Conservation (phyloP, 345 rosid species). For the Corymbia maculata region DNA sequence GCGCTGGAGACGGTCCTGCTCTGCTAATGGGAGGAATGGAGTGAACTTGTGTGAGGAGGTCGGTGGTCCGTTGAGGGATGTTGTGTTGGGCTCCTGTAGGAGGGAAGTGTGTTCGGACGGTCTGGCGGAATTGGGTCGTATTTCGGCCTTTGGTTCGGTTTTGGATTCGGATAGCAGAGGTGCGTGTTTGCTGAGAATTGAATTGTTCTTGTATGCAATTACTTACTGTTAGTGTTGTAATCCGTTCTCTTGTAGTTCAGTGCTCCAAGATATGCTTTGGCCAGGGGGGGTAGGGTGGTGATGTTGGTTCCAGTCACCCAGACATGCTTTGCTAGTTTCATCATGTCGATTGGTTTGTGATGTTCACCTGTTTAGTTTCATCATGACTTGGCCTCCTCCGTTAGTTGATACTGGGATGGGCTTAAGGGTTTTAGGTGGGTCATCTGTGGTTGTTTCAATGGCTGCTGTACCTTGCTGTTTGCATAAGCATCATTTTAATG, state of each 20-base stretch:
- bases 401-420: not conserved
- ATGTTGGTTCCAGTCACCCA: not conserved
- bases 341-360: not conserved
- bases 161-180: conserved; percentile 42
- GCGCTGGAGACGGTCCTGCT: not conserved
- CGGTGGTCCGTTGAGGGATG: not conserved
- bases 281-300: not conserved
- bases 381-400: not conserved
- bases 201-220: not conserved
- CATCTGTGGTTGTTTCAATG: not conserved
- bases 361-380: not conserved
- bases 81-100: conserved; percentile 66
- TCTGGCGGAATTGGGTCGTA: conserved; percentile 25
- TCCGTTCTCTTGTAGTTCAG: not conserved
- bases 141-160: conserved; percentile 12
- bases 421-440: not conserved
- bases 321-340: not conserved
- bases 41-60: conserved; percentile 17
- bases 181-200: not conserved
- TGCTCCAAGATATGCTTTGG: not conserved
- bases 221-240: not conserved
- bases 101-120: conserved; percentile 64
- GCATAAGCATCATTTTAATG: not conserved
- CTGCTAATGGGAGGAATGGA: conserved; percentile 10
- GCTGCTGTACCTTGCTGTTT: not conserved